Evolutionary conservation across 495 filamentous ascomycete species (phyloP).

Genomic region (Gamarada debralockiae): DNA sequence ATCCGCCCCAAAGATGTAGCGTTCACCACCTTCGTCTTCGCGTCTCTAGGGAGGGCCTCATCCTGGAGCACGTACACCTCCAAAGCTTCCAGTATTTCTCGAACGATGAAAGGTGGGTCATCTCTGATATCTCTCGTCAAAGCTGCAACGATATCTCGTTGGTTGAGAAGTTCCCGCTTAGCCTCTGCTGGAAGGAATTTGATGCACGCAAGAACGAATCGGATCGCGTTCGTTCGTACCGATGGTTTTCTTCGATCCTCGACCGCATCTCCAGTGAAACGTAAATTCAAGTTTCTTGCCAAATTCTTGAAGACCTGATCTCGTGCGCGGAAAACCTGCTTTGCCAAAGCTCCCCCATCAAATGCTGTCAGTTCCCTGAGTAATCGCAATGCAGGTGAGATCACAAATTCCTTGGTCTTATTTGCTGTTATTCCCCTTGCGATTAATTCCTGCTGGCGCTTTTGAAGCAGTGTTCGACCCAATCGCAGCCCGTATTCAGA

Average conservation of each 20-base stretch:
- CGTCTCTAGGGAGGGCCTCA: constrained; percentile 58
- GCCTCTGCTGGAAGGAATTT: constrained; percentile 64
- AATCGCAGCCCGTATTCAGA: constrained; percentile 65
- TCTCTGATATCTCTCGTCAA: constrained; percentile 66
- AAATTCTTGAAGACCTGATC: constrained; percentile 72
- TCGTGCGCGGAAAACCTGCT: constrained; percentile 62
- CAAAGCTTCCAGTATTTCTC: constrained; percentile 62
- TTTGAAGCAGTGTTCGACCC: constrained; percentile 69
- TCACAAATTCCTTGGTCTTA: constrained; percentile 76
- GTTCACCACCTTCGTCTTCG: constrained; percentile 70
- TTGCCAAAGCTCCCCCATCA: constrained; percentile 74
- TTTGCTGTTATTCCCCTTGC: constrained; percentile 66
- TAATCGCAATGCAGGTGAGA: constrained; percentile 77
- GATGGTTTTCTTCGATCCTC: constrained; percentile 60
- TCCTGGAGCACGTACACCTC: constrained; percentile 67
- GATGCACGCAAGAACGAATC: constrained; percentile 70
- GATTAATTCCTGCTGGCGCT: constrained; percentile 67
- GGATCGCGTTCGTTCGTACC: constrained; percentile 69
- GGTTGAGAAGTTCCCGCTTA: constrained; percentile 72
- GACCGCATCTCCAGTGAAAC: constrained; percentile 44
- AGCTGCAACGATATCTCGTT: constrained; percentile 63
- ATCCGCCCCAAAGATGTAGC: constrained; percentile 66
- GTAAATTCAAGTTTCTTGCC: constrained; percentile 53
- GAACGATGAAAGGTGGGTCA: constrained; percentile 65
- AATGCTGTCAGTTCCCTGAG: constrained; percentile 74